phyloP scores from a whole-genome alignment of 371 early-diverging fungal genomes.

The Mortierella sp. region DNA sequence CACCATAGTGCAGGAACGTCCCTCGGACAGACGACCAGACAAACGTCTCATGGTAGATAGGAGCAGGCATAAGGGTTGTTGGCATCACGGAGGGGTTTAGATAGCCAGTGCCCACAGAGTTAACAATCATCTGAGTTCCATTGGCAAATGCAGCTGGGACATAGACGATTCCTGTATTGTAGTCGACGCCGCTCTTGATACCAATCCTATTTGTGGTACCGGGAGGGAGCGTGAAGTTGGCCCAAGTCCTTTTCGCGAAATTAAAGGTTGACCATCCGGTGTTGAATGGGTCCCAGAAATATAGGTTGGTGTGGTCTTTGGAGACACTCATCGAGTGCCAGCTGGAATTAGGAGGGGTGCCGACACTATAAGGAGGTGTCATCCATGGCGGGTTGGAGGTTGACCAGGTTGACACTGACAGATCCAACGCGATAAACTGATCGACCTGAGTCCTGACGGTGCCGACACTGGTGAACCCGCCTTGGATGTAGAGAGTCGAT shows the following conservation, averaged over 20 bases:
- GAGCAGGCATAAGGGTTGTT: not conserved
- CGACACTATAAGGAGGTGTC: not conserved
- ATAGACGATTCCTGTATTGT: not conserved
- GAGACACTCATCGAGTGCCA: not conserved
- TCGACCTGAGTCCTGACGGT: not conserved
- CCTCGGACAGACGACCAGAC: constrained; percentile 1
- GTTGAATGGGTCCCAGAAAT: not conserved
- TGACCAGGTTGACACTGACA: not conserved
- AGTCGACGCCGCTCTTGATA: not conserved
- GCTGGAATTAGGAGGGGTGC: not conserved
- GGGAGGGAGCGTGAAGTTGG: not conserved
- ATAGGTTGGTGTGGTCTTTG: not conserved
- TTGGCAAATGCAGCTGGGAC: not conserved
- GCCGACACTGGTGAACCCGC: not conserved
- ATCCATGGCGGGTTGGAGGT: constrained; percentile 9
- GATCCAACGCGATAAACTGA: not conserved
- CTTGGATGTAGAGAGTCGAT: not conserved
- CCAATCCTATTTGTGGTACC: not conserved
- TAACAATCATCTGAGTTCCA: not conserved
- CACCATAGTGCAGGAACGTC: not conserved
- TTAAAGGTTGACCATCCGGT: not conserved
- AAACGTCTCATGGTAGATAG: not conserved
- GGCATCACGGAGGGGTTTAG: not conserved
- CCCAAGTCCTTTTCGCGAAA: not conserved
- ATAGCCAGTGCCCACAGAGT: not conserved